Evolutionary conservation across 805 yeast species (phyloP).

Genomic region (Candida methanosorbosa): DNA sequence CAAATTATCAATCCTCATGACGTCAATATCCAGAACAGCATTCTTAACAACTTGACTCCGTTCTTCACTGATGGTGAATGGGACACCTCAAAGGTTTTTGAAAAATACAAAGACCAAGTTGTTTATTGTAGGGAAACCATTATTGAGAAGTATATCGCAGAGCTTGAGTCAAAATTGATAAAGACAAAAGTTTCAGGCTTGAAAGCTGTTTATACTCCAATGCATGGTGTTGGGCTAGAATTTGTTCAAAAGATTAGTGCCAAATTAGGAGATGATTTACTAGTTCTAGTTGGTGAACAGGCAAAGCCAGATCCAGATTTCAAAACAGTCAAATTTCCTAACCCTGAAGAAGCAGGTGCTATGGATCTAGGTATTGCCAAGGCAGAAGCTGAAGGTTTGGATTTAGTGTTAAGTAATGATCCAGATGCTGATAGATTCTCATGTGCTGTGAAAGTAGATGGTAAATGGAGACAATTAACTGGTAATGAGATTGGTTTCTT

Average conservation of each 20-base stretch:
- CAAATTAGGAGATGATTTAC: constrained; percentile 24
- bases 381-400: constrained; percentile 42
- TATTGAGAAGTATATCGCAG: constrained; percentile 30
- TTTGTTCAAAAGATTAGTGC: constrained; percentile 37
- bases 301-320: constrained; percentile 74
- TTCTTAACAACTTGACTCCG: constrained; percentile 54
- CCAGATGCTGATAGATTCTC: constrained; percentile 97
- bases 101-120: constrained; percentile 18
- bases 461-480: constrained; percentile 67
- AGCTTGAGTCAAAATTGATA: constrained; percentile 26
- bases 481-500: constrained; percentile 89
- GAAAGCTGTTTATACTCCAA: constrained; percentile 77
- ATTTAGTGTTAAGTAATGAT: constrained; percentile 77
- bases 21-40: constrained; percentile 53
- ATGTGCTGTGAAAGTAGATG: constrained; percentile 51
- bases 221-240: constrained; percentile 89
- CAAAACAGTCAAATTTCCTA: constrained; percentile 82
- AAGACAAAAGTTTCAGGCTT: constrained; percentile 21
- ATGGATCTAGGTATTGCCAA: constrained; percentile 55
- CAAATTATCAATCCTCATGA: constrained; percentile 95
- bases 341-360: constrained; percentile 95
- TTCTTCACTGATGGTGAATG: constrained; percentile 36
- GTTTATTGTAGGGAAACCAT: constrained; percentile 33
- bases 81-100: constrained; percentile 23
- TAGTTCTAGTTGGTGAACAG: constrained; percentile 53